These are phyloP conservation scores for Aphanomyces cochlioides DNA, from an alignment of 352 stramenopile genomes.

Conservation along the genomic window DNA sequence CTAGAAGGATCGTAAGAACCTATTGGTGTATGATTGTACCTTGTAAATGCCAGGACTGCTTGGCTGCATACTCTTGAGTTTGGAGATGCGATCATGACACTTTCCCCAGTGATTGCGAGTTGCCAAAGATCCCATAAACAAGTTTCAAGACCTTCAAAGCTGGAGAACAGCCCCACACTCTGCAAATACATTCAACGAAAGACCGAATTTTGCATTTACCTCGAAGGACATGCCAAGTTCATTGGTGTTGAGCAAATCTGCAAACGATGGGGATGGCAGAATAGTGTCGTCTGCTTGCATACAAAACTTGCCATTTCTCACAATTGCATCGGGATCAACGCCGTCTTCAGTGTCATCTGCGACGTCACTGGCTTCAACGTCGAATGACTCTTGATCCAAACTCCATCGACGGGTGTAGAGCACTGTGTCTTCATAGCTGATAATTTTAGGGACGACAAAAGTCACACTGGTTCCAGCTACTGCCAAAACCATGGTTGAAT, in stretches of 20 bases:
- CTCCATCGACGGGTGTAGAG: slow-evolving; percentile 19
- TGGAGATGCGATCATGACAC: slow-evolving; percentile 70
- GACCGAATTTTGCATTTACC: not conserved
- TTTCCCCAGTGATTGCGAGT: slow-evolving; percentile 78
- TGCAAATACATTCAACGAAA: not conserved
- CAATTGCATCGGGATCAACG: slow-evolving; percentile 28
- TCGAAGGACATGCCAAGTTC: slow-evolving; percentile 24
- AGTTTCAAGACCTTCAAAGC: slow-evolving; percentile 68
- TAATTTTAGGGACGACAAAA: slow-evolving; percentile 62
- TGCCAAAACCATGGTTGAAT: slow-evolving; percentile 50
- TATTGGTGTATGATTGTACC: slow-evolving; percentile 35
- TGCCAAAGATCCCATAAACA: slow-evolving; percentile 83
- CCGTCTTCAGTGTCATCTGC: slow-evolving; percentile 34
- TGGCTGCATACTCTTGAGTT: slow-evolving; percentile 77
- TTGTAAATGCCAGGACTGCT: slow-evolving; percentile 72
- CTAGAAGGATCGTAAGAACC: slow-evolving; percentile 33
- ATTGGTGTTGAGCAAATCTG: slow-evolving; percentile 64
- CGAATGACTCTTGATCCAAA: slow-evolving; percentile 30
- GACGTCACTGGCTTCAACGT: slow-evolving; percentile 35
- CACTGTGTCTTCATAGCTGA: slow-evolving; percentile 54
- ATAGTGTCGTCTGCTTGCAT: slow-evolving; percentile 22
- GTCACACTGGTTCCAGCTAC: slow-evolving; percentile 72
- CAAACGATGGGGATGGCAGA: slow-evolving; percentile 58
- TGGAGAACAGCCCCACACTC: slow-evolving; percentile 75
- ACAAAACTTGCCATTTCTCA: slow-evolving; percentile 46